Evolutionary conservation across 1,139 yeast species (phyloP), one percentile per base, ranked within the genome.

Genomic region (Scheffersomyces stambukii): DNA sequence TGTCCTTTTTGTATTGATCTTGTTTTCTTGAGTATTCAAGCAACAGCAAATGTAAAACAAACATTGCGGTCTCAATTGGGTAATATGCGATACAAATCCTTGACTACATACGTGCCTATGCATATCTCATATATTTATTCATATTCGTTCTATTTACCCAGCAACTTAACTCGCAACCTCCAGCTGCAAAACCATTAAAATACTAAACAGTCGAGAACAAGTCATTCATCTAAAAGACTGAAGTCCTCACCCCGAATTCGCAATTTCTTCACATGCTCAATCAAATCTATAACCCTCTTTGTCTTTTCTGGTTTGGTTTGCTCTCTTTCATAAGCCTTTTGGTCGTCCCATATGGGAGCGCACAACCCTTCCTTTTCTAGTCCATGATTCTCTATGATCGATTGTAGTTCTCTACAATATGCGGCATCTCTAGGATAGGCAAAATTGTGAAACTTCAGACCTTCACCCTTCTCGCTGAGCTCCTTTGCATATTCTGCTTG

Each of bases 391-490:
- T 42, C 44, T 7, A 58, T 40, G 40, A 50, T 40, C 10, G 37
- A 29, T 35, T 46, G 49, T 21, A 60, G 33, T 14, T 47, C 40
- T 23, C 48, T 40, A 30, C 56, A 51, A 41, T 60, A 62, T n/a
- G 50, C 51, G 6, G 43, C 50, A 36, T 61, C 68, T 13, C 39
- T 32, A 1, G 65, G 65, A 29, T 43, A 55, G 16, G 43, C 40
- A 27, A 60, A 42, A 11, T 44, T 38, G 35, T 62, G 69, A 32
- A 56, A 52, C 2, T 35, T 23, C 21, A 44, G 47, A 5, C 57
- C 57, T 1, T 40, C 28, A 2, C 63, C 64, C 25, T 48, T 49
- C 8, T 22, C 35, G 7, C 27, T 35, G 8, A 54, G 27, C 30
- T 59, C 56, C 8, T 36, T 18, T 10, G 35, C 30, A 28, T 47